These are phyloP conservation scores for Hymenochaete sp. DNA, from an alignment of 1,284 basidiomycete species.

Conservation along the genomic window DNA sequence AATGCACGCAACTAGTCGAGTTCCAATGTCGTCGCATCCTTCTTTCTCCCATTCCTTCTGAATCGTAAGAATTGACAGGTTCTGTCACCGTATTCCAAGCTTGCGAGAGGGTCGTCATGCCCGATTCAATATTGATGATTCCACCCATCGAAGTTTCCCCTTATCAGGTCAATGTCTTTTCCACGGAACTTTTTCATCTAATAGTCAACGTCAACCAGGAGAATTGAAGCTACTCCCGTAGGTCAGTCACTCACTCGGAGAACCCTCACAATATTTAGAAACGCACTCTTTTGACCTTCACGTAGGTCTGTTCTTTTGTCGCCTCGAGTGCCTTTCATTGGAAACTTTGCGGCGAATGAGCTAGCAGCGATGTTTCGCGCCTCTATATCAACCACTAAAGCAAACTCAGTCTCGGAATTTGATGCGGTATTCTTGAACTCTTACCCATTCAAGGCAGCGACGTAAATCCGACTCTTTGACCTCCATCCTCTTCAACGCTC, in stretches of 20 bases:
- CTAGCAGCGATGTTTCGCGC: constrained; percentile 39
- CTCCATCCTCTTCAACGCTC: no score
- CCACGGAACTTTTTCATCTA: constrained; percentile 92
- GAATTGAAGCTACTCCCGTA: constrained; percentile 73
- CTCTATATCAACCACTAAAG: constrained; percentile 80
- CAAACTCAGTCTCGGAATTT: no score
- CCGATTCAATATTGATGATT: constrained; percentile 99
- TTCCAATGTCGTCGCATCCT: constrained; percentile 74
- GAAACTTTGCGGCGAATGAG: no score
- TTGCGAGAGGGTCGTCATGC: constrained; percentile 99
- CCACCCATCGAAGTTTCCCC: constrained; percentile 99
- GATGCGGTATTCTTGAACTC: constrained; percentile 16
- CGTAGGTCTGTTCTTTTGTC: constrained; percentile 87
- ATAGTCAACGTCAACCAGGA: constrained; percentile 99
- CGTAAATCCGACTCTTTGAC: constrained; percentile 16
- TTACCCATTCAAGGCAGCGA: constrained; percentile 61
- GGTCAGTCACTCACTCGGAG: constrained; percentile 5
- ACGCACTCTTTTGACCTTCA: constrained; percentile 90
- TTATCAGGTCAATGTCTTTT: constrained; percentile 96
- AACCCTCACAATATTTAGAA: constrained; percentile 81
- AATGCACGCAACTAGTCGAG: constrained; percentile 56
- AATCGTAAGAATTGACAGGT: constrained; percentile 18
- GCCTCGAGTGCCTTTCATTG: no score
- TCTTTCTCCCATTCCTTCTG: constrained; percentile 74
- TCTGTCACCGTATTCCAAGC: constrained; percentile 58